These are phyloP conservation scores for Clausena lansium DNA, from an alignment of 345 rosid species.

Conservation along the genomic window DNA sequence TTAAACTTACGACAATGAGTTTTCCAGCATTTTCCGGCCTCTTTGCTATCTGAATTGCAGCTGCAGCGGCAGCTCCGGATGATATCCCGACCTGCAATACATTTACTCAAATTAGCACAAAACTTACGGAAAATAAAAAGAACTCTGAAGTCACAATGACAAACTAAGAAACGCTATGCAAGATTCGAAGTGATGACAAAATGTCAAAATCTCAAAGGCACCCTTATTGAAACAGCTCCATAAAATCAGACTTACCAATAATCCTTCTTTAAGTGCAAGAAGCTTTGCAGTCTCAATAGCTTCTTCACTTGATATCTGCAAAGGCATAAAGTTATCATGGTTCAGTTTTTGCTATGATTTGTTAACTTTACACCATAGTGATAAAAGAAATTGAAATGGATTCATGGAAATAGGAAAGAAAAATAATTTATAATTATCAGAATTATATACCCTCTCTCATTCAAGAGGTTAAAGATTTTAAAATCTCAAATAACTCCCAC, in stretches of 20 bases:
- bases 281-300: slow-evolving; percentile 54
- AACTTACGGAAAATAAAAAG: not conserved
- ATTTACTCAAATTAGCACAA: not conserved
- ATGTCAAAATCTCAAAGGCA: not conserved
- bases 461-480: not conserved
- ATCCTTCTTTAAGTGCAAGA: slow-evolving; percentile 61
- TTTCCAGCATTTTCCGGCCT: slow-evolving; percentile 70
- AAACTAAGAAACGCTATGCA: not conserved
- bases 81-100: slow-evolving; percentile 65
- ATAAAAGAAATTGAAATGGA: not conserved
- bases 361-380: not conserved
- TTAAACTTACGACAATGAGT: slow-evolving; percentile 58
- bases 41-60: slow-evolving; percentile 54
- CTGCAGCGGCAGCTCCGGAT: slow-evolving; percentile 60
- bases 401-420: not conserved
- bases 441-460: not conserved
- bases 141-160: not conserved
- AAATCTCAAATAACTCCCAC: not conserved
- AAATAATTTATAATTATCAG: not conserved
- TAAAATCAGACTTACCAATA: slow-evolving; percentile 32
- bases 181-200: not conserved
- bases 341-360: not conserved
- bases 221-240: not conserved
- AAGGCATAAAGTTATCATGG: not conserved
- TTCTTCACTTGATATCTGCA: slow-evolving; percentile 58